These are phyloP conservation scores for Nicotiana otophora DNA, from an alignment of 257 asterid genomes.

Conservation along the genomic window DNA sequence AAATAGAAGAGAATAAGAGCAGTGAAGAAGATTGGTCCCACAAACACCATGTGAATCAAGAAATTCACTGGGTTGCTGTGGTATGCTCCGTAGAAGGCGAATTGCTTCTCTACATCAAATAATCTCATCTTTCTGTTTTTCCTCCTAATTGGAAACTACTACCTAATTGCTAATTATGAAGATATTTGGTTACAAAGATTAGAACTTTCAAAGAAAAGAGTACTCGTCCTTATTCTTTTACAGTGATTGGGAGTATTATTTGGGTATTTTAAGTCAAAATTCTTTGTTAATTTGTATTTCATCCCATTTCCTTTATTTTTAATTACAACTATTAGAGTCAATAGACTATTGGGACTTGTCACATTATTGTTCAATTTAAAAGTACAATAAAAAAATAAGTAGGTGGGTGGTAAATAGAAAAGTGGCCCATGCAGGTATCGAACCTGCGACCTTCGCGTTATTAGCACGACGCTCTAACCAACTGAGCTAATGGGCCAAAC, in stretches of 20 bases:
- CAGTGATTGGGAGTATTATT: not conserved
- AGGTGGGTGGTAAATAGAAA: not conserved
- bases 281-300: too few relatives aligned
- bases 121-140: constrained; percentile 41
- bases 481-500: constrained; percentile 25
- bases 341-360: too few relatives aligned
- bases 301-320: too few relatives aligned
- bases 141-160: not conserved
- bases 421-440: constrained; percentile 31
- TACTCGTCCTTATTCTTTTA: not conserved
- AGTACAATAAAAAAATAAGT: too few relatives aligned
- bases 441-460: constrained; percentile 39
- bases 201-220: not conserved
- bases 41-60: constrained; percentile 69
- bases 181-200: not conserved
- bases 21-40: constrained; percentile 78
- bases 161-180: not conserved
- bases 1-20: constrained; percentile 54
- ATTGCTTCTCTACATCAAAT: constrained; percentile 79
- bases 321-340: too few relatives aligned
- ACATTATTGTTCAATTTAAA: too few relatives aligned
- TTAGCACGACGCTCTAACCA: constrained; percentile 38
- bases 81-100: constrained; percentile 89
- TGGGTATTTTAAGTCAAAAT: too few relatives aligned
- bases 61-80: constrained; percentile 77